phyloP scores from a whole-genome alignment of 495 filamentous ascomycete genomes.

The Neurospora discreta region DNA sequence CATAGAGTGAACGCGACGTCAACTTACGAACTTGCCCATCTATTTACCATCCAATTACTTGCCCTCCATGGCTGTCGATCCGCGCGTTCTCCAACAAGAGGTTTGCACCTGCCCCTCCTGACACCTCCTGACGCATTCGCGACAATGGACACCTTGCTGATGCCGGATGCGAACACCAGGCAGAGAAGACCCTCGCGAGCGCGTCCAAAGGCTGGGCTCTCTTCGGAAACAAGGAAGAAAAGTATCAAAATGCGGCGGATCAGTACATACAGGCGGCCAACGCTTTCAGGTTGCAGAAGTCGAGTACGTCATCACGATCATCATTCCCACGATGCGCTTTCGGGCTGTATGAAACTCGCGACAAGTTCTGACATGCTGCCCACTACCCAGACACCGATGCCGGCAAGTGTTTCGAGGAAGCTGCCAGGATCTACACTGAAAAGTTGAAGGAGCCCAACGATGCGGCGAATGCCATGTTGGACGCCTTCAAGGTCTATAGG shows the following conservation, averaged over 20 bases:
- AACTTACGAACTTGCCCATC: background rate
- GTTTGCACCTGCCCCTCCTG: constrained; percentile 20
- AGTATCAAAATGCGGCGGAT: constrained; percentile 74
- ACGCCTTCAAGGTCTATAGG: constrained; percentile 76
- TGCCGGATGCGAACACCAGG: constrained; percentile 36
- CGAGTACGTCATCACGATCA: constrained; percentile 36
- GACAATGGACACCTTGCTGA: constrained; percentile 13
- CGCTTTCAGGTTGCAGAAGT: constrained; percentile 63
- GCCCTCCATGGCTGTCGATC: constrained; percentile 34
- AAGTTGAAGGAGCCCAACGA: constrained; percentile 83
- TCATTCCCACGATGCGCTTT: background rate
- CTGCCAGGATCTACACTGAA: constrained; percentile 60
- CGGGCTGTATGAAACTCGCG: background rate
- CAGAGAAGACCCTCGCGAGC: constrained; percentile 61
- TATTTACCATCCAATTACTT: constrained; percentile 1
- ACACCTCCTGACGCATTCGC: constrained; percentile 8
- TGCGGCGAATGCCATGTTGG: constrained; percentile 61
- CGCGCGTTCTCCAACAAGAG: constrained; percentile 35
- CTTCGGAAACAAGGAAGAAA: constrained; percentile 67
- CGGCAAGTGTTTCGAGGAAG: constrained; percentile 67
- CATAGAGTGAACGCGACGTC: background rate
- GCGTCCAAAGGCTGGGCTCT: constrained; percentile 61
- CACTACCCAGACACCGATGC: constrained; percentile 57
- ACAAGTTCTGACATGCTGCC: background rate
- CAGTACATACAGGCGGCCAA: constrained; percentile 74